These are phyloP conservation scores for Pseudisothecium myosuroides DNA, from an alignment of 225 moss, liverwort and hornwort genomes.

Conservation along the genomic window DNA sequence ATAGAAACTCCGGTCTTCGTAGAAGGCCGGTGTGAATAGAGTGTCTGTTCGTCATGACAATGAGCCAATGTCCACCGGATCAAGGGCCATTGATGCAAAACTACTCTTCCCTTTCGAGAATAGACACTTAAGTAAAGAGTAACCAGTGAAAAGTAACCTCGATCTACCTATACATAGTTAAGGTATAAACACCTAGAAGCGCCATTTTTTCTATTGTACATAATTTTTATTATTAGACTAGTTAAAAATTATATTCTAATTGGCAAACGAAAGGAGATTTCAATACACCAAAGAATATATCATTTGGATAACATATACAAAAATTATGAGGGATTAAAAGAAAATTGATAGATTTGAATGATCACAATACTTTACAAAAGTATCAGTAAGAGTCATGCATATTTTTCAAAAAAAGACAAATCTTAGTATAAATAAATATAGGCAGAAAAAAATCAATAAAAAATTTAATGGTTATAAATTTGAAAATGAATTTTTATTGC, in stretches of 20 bases:
- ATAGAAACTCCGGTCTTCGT: too few species aligned
- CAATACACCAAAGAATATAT: background rate
- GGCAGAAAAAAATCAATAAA: background rate
- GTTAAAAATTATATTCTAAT: background rate
- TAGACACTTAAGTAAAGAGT: too few species aligned
- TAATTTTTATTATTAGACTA: background rate
- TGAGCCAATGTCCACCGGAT: too few species aligned
- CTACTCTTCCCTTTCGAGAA: too few species aligned
- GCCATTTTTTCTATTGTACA: fast-evolving
- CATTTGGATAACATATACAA: background rate
- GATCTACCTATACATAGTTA: too few species aligned
- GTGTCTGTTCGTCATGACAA: too few species aligned
- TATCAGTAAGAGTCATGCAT: background rate
- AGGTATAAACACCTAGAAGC: background rate
- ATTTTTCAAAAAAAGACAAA: background rate
- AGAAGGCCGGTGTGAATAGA: too few species aligned
- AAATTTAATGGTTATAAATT: background rate
- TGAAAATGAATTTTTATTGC: background rate
- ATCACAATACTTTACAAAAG: too few species aligned
- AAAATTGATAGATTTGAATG: background rate
- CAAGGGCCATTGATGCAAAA: too few species aligned
- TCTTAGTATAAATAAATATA: background rate
- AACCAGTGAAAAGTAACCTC: too few species aligned
- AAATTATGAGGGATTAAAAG: background rate
- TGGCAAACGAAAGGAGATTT: background rate